A percentile compares a stretch with the other conserved stretches of the same genome.
phyloP scores from a whole-genome alignment of 2,329 filamentous ascomycete genomes.

The Alternaria metachromatica region DNA sequence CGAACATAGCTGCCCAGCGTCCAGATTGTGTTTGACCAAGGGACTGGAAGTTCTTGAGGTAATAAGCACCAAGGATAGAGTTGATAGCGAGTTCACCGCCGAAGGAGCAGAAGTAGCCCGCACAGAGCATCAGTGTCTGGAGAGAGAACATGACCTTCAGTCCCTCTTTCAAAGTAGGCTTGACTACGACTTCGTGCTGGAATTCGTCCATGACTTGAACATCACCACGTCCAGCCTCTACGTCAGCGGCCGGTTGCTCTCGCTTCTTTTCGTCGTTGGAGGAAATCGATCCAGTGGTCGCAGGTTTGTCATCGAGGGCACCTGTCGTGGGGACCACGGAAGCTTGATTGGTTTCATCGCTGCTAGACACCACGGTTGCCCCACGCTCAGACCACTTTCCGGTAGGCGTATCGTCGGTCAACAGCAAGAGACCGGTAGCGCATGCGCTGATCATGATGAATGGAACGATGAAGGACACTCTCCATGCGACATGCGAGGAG shows the following conservation, averaged over 20 bases:
- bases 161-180: slow-evolving; percentile 66
- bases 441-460: slow-evolving; percentile 75
- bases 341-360: slow-evolving; percentile 56
- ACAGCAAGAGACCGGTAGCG: slow-evolving; percentile 71
- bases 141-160: slow-evolving; percentile 68
- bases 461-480: slow-evolving; percentile 83
- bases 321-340: slow-evolving; percentile 61
- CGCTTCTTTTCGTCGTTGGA: slow-evolving; percentile 50
- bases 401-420: slow-evolving; percentile 82
- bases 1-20: slow-evolving; percentile 75
- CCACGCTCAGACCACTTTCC: slow-evolving; percentile 81
- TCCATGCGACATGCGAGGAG: slow-evolving; percentile 75
- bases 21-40: slow-evolving; percentile 63
- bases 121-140: slow-evolving; percentile 60
- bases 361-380: slow-evolving; percentile 61
- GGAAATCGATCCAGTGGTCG: slow-evolving; percentile 42
- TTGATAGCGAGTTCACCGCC: slow-evolving; percentile 67
- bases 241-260: slow-evolving; percentile 30
- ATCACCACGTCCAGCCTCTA: slow-evolving; percentile 58
- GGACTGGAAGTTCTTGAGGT: slow-evolving; percentile 61
- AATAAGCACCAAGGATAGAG: slow-evolving; percentile 66
- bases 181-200: slow-evolving; percentile 66
- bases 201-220: slow-evolving; percentile 63
- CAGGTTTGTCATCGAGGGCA: slow-evolving; percentile 54
- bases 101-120: slow-evolving; percentile 67